Conservation (phyloP, 1,139 yeast species). For the Blastobotrys niveus region DNA sequence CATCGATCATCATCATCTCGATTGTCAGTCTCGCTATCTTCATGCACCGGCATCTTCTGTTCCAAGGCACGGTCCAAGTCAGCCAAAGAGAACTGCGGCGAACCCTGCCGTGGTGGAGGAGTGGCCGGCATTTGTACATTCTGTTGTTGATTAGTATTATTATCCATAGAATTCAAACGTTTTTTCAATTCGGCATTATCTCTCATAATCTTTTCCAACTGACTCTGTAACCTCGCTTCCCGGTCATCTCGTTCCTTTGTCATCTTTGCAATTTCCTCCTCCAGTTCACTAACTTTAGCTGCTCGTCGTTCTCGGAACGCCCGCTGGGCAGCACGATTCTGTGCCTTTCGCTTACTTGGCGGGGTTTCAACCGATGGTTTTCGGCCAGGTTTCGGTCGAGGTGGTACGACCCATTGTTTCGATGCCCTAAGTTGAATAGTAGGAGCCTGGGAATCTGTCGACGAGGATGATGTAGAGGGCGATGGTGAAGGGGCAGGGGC, state of each 20-base stretch:
- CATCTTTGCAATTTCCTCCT: constrained; percentile 52
- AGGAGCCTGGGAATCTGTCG: background rate
- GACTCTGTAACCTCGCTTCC: constrained; percentile 23
- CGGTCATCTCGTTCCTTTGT: constrained; percentile 46
- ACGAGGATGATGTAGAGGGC: background rate
- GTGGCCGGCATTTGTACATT: constrained; percentile 5
- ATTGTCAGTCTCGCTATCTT: constrained; percentile 7
- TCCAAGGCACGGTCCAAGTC: constrained; percentile 38
- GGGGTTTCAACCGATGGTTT: constrained; percentile 65
- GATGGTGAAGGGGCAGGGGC: background rate
- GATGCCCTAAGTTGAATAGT: constrained; percentile 44
- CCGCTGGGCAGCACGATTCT: constrained; percentile 91
- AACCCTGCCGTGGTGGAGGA: too few relatives aligned
- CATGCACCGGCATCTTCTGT: constrained; percentile 35
- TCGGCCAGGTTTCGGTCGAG: constrained; percentile 85
- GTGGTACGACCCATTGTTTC: constrained; percentile 89
- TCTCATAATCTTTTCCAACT: constrained; percentile 19
- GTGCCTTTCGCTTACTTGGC: constrained; percentile 69
- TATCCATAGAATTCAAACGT: constrained; percentile 15
- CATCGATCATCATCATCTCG: constrained; percentile 41
- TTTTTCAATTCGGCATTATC: constrained; percentile 22
- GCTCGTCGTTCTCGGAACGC: constrained; percentile 85
- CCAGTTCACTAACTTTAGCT: constrained; percentile 48
- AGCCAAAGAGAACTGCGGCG: constrained; percentile 31
- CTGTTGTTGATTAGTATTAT: too few relatives aligned